phyloP scores from a whole-genome alignment of 1,284 basidiomycete genomes.

The Austropuccinia psidii region DNA sequence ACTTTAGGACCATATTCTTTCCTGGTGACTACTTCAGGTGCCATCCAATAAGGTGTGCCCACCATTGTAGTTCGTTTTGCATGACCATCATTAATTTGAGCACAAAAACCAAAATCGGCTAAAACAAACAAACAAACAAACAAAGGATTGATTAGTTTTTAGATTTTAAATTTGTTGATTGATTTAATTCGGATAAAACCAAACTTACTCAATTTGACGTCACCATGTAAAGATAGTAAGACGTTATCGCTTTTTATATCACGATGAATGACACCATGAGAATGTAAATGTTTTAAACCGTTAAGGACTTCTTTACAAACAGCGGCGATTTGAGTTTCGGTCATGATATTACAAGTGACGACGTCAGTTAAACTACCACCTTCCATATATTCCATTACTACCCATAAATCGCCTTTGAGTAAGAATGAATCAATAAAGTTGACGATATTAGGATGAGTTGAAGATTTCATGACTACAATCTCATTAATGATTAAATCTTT shows the following conservation, averaged over 20 bases:
- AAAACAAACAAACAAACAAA: conserved; percentile 36
- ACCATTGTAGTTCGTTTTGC: conserved; percentile 99
- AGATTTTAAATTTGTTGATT: neutral
- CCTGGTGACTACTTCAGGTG: conserved; percentile 92
- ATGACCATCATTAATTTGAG: conserved; percentile 83
- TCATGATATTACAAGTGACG: conserved; percentile 94
- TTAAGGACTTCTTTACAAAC: conserved; percentile 82
- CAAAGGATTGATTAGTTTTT: neutral
- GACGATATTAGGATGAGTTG: conserved; percentile 93
- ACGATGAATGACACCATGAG: conserved; percentile 89
- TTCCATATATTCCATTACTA: conserved; percentile 99
- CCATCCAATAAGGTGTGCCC: conserved; percentile 99
- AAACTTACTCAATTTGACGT: conserved; percentile 89
- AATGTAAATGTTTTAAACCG: conserved; percentile 83
- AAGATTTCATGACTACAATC: conserved; percentile 96
- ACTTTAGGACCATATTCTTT: conserved; percentile 99
- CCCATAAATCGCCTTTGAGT: conserved; percentile 96
- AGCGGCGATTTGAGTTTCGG: conserved; percentile 81
- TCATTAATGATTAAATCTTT: conserved; percentile 99
- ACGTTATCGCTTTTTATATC: conserved; percentile 99
- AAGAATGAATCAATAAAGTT: conserved; percentile 99
- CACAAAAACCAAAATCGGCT: conserved; percentile 99
- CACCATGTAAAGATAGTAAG: conserved; percentile 78
- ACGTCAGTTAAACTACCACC: conserved; percentile 83
- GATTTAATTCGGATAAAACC: neutral